Conservation (phyloP, 2,329 filamentous ascomycete genomes). For the Cytospora leucostoma region DNA sequence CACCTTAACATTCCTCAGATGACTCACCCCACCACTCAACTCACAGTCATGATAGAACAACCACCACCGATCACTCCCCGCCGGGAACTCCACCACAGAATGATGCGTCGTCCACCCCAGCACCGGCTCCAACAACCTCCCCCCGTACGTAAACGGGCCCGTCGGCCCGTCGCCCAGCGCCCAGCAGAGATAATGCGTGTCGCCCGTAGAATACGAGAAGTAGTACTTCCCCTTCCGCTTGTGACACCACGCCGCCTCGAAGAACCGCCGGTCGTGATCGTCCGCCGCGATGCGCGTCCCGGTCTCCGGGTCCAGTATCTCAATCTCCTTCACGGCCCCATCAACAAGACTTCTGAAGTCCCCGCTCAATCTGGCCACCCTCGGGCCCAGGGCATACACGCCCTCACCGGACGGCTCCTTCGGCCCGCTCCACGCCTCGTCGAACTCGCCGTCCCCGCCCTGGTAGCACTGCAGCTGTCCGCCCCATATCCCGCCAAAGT, state of each 20-base stretch:
- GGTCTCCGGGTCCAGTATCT: constrained; percentile 64
- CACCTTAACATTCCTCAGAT: constrained; percentile 73
- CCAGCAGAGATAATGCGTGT: constrained; percentile 74
- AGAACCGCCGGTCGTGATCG: constrained; percentile 75
- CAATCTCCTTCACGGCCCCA: constrained; percentile 59
- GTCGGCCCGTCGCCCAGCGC: constrained; percentile 64
- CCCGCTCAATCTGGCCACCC: constrained; percentile 63
- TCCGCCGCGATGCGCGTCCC: constrained; percentile 61
- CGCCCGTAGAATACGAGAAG: constrained; percentile 77
- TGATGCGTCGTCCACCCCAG: constrained; percentile 82
- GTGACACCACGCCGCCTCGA: constrained; percentile 81
- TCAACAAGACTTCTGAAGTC: constrained; percentile 66
- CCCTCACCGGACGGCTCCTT: constrained; percentile 60
- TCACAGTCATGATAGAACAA: constrained; percentile 77
- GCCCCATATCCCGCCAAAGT: constrained; percentile 80
- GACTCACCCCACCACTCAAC: constrained; percentile 67
- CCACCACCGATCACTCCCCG: constrained; percentile 62
- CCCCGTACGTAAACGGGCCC: constrained; percentile 73
- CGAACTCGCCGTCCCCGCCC: constrained; percentile 54
- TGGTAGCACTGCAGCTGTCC: constrained; percentile 79
- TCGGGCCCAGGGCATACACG: constrained; percentile 62
- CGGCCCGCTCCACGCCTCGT: constrained; percentile 54
- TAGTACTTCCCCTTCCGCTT: constrained; percentile 71
- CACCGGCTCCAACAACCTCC: constrained; percentile 73
- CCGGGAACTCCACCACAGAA: constrained; percentile 69